Evolutionary conservation across 2,329 filamentous ascomycete genomes (phyloP).

Genomic region (Leptoxyphium fumago): DNA sequence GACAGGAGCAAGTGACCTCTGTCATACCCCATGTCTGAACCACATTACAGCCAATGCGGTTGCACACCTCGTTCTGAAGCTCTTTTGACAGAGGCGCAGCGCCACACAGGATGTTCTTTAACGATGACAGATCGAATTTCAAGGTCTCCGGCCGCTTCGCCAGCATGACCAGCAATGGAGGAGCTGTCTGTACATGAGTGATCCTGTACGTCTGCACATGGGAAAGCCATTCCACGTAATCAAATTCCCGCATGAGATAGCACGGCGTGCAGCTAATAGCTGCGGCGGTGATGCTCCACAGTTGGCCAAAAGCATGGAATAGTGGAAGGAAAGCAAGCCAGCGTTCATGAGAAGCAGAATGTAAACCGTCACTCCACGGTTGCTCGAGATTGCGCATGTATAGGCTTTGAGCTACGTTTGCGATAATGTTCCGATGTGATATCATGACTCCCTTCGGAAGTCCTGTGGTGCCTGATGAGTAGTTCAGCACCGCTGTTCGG

Average conservation of each 20-base stretch:
- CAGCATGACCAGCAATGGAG: conserved; percentile 24
- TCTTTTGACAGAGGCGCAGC: conserved; percentile 25
- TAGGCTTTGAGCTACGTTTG: conserved; percentile 24
- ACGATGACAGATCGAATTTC: conserved; percentile 18
- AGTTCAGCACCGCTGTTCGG: conserved; percentile 12
- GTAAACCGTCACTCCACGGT: conserved; percentile 9
- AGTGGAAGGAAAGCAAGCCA: conserved; percentile 24
- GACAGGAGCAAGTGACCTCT: conserved; percentile 20
- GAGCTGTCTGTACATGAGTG: conserved; percentile 26
- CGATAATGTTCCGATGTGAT: conserved; percentile 28
- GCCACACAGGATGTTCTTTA: conserved; percentile 23
- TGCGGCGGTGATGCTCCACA: conserved; percentile 25
- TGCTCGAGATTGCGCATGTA: conserved; percentile 24
- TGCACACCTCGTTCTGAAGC: conserved; percentile 25
- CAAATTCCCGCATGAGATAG: conserved; percentile 27
- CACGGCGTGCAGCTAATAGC: conserved; percentile 19
- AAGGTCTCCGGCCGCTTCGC: conserved; percentile 22
- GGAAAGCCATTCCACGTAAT: conserved; percentile 19
- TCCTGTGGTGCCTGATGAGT: conserved; percentile 25
- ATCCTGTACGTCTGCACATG: conserved; percentile 23
- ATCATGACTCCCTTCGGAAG: conserved; percentile 32
- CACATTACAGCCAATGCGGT: conserved; percentile 19
- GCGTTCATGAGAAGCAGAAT: conserved; percentile 11
- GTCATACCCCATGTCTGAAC: conserved; percentile 25
- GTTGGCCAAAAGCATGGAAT: conserved; percentile 22